These are phyloP conservation scores for Sphagnurus paluster DNA, from an alignment of 1,284 basidiomycete species.

Conservation along the genomic window DNA sequence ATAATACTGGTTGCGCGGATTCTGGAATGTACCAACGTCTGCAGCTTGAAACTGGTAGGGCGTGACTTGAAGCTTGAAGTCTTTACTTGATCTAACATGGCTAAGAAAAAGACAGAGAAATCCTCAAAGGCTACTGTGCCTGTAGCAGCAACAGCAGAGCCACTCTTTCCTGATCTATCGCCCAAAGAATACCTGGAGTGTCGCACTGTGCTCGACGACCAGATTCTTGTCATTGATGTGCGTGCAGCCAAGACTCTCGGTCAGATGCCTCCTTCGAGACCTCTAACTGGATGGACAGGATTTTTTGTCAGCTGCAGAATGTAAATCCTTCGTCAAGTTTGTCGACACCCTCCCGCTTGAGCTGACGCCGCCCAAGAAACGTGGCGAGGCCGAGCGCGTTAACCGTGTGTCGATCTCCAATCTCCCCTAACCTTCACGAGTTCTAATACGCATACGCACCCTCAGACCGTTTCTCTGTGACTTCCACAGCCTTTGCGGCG, in stretches of 20 bases:
- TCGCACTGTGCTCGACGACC: slow-evolving; percentile 55
- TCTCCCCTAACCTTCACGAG: neutral
- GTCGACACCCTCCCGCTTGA: slow-evolving; percentile 65
- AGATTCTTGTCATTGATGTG: slow-evolving; percentile 67
- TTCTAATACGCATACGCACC: neutral
- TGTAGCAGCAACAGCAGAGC: slow-evolving; percentile 7
- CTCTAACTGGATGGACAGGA: slow-evolving; percentile 35
- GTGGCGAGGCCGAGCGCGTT: slow-evolving; percentile 73
- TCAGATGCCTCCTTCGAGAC: neutral
- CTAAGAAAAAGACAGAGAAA: slow-evolving; percentile 15
- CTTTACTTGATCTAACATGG: slow-evolving; percentile 6
- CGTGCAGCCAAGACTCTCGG: slow-evolving; percentile 20
- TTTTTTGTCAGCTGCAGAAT: slow-evolving; percentile 59
- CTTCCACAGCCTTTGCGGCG: slow-evolving; percentile 61
- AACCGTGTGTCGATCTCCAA: slow-evolving; percentile 48
- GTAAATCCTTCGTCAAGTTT: slow-evolving; percentile 62
- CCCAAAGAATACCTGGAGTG: slow-evolving; percentile 47
- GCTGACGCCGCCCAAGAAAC: slow-evolving; percentile 71
- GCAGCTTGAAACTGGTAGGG: too few relatives aligned
- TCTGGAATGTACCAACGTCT: too few relatives aligned
- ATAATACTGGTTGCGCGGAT: too few relatives aligned
- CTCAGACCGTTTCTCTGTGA: slow-evolving; percentile 63
- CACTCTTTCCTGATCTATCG: slow-evolving; percentile 33
- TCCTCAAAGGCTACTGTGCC: neutral
- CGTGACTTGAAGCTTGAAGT: too few relatives aligned